A percentile compares a stretch with the other conserved stretches of the same genome.
phyloP scores from a whole-genome alignment of 306 rosid genomes.

The Quercus cerris region DNA sequence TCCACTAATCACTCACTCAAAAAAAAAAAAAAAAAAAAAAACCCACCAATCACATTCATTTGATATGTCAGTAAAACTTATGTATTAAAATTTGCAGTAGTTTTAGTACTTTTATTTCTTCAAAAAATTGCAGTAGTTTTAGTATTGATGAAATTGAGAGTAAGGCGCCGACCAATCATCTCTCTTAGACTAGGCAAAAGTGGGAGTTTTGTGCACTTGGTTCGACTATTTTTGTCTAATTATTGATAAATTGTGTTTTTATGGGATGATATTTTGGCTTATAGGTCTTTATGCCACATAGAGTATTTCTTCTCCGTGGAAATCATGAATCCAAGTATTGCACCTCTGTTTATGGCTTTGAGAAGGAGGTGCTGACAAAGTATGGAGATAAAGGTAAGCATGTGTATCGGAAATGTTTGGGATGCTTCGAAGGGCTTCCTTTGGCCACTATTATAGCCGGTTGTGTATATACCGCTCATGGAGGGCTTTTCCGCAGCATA shows the following conservation, averaged over 20 bases:
- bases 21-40: no score
- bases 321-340: slow-evolving; percentile 90
- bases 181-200: no score
- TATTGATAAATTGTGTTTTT: neutral
- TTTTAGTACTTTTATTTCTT: no score
- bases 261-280: slow-evolving; percentile 13
- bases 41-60: no score
- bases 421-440: slow-evolving; percentile 93
- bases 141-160: no score
- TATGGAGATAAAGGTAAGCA: slow-evolving; percentile 79
- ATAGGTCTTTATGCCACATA: slow-evolving; percentile 61
- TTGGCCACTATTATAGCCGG: slow-evolving; percentile 75
- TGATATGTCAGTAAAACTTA: no score
- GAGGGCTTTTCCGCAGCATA: slow-evolving; percentile 80
- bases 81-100: no score
- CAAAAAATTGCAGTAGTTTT: no score
- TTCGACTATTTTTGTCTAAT: no score
- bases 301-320: slow-evolving; percentile 68
- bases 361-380: slow-evolving; percentile 75
- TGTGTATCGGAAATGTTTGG: slow-evolving; percentile 81
- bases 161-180: no score
- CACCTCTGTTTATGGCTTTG: slow-evolving; percentile 89
- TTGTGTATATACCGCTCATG: slow-evolving; percentile 83
- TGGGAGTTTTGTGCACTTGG: no score
- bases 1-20: no score